Percentiles rank a stretch among this genome's conserved stretches.
These are phyloP conservation scores for Chlorella sorokiniana DNA, from an alignment of 139 green algal genomes.

Conservation along the genomic window DNA sequence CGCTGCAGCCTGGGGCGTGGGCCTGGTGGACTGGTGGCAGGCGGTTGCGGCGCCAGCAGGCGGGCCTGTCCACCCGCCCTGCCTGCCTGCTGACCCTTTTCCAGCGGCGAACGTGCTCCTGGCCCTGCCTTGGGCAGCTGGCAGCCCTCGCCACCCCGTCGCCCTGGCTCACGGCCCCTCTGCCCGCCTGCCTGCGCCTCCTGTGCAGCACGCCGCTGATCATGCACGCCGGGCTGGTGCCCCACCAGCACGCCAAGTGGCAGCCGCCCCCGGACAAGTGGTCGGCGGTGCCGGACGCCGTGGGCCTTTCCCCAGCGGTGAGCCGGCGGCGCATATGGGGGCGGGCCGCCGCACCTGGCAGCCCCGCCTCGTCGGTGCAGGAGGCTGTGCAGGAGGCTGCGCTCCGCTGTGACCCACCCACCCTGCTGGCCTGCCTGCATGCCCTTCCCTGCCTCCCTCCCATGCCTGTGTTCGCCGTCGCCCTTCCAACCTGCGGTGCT, in stretches of 20 bases:
- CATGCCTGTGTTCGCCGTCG: neutral
- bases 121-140: neutral
- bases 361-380: too few relatives aligned
- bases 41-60: too few relatives aligned
- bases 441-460: neutral
- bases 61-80: neutral
- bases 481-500: neutral
- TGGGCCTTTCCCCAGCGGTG: neutral
- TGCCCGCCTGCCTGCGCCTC: neutral
- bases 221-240: slow-evolving; percentile 37
- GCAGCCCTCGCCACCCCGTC: neutral
- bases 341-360: neutral
- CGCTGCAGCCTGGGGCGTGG: neutral
- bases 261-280: slow-evolving; percentile 19
- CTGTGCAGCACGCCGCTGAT: slow-evolving; percentile 10
- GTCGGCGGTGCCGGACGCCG: neutral
- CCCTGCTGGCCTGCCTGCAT: neutral
- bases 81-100: neutral
- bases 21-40: neutral
- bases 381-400: too few relatives aligned
- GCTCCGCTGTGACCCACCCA: neutral
- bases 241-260: slow-evolving; percentile 34
- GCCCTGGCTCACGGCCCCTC: neutral
- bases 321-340: neutral
- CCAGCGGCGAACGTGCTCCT: too few relatives aligned